Evolutionary conservation across 257 asterid species (phyloP).

Genomic region (Asclepias syriaca): DNA sequence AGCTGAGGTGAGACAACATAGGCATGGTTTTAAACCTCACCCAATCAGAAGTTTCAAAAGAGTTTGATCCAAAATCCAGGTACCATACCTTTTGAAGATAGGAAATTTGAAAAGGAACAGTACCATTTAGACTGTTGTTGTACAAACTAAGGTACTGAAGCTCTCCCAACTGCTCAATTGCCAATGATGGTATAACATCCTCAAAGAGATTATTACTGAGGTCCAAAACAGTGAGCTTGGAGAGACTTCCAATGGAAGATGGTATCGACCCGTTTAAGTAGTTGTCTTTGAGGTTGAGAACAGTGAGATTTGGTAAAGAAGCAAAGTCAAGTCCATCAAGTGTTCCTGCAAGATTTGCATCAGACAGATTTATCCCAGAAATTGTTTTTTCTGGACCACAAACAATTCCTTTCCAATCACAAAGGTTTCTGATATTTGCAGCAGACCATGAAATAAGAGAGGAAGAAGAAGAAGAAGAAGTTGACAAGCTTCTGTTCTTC

Average conservation of each 20-base stretch:
- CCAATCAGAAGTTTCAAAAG: conserved; percentile 57
- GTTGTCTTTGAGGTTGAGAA: conserved; percentile 40
- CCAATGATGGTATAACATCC: conserved; percentile 55
- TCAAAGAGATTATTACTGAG: conserved; percentile 46
- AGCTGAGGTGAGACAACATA: conserved; percentile 37
- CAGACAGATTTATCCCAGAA: conserved; percentile 38
- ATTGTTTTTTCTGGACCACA: conserved; percentile 45
- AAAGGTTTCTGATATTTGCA: conserved; percentile 37
- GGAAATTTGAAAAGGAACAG: conserved; percentile 58
- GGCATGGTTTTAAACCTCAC: conserved; percentile 48
- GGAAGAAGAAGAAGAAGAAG: conserved; percentile 1
- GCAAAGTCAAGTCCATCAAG: conserved; percentile 41
- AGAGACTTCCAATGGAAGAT: conserved; percentile 42
- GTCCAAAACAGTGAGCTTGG: conserved; percentile 56
- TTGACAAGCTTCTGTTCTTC: conserved; percentile 41
- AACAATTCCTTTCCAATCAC: conserved; percentile 55
- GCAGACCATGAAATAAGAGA: conserved; percentile 55
- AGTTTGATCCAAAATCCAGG: conserved; percentile 68
- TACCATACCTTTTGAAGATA: conserved; percentile 44
- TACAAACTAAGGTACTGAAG: conserved; percentile 41
- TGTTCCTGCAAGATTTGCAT: conserved; percentile 35
- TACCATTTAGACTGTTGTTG: conserved; percentile 49
- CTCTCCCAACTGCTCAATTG: conserved; percentile 52
- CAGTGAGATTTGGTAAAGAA: conserved; percentile 34
- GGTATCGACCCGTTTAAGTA: conserved; percentile 61